Evolutionary conservation across 805 yeast genomes (phyloP).

Genomic region (Tanozyma kutaoensis): DNA sequence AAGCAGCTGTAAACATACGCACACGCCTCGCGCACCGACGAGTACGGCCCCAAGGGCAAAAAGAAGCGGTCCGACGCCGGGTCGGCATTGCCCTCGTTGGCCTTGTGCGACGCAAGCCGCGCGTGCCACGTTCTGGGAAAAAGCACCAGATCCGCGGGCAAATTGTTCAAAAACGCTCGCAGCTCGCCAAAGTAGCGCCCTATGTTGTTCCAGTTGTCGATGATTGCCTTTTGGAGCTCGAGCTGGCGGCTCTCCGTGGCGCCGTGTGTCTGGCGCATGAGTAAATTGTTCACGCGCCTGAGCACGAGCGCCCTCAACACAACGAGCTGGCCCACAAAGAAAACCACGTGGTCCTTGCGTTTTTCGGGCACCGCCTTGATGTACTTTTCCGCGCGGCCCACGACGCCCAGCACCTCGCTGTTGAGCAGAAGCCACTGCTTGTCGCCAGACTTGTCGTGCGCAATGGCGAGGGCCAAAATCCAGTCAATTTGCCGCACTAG

Average conservation of each 20-base stretch:
- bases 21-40: conserved; percentile 18
- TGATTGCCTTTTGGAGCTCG: conserved; percentile 12
- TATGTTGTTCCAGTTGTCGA: conserved; percentile 11
- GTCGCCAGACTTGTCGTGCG: conserved; percentile 2
- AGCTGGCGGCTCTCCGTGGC: not conserved
- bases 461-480: conserved; percentile 3
- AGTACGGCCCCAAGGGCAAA: conserved; percentile 23
- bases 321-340: conserved; percentile 12
- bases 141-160: conserved; percentile 13
- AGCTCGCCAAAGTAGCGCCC: conserved; percentile 13
- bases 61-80: conserved; percentile 16
- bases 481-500: conserved; percentile 8
- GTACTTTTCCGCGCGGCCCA: conserved; percentile 5
- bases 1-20: conserved; percentile 16
- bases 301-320: conserved; percentile 15
- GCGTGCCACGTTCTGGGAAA: conserved; percentile 20
- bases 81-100: not conserved
- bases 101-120: conserved; percentile 1
- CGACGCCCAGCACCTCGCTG: conserved; percentile 4
- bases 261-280: conserved; percentile 7
- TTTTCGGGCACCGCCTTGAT: conserved; percentile 5
- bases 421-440: conserved; percentile 5
- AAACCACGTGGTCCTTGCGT: conserved; percentile 4
- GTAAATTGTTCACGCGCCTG: conserved; percentile 18
- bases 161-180: conserved; percentile 10